Conservation (phyloP, 2,329 filamentous ascomycete genomes). For the Ascochyta lentis region DNA sequence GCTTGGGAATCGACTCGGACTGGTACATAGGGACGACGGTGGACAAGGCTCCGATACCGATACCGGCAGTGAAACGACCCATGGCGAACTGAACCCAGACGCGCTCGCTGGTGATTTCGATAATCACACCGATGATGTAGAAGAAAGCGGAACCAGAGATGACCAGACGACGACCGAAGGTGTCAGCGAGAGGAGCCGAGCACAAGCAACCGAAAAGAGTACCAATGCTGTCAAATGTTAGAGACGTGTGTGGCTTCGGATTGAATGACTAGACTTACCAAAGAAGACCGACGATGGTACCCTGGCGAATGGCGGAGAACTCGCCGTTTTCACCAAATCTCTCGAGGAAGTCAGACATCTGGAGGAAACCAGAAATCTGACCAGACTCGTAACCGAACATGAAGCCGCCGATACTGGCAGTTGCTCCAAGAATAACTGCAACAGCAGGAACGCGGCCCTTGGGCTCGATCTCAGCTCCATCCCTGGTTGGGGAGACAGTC, state of each 20-base stretch:
- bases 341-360: conserved; percentile 43
- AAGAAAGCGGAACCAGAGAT: conserved; percentile 69
- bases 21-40: conserved; percentile 68
- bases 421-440: conserved; percentile 39
- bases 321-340: conserved; percentile 43
- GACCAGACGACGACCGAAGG: conserved; percentile 65
- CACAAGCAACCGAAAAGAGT: conserved; percentile 75
- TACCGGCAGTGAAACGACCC: conserved; percentile 68
- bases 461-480: conserved; percentile 20
- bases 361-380: conserved; percentile 42
- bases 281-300: conserved; percentile 47
- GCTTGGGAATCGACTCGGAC: conserved; percentile 68
- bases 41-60: conserved; percentile 70
- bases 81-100: conserved; percentile 69
- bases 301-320: conserved; percentile 43
- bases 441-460: conserved; percentile 35
- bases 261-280: conserved; percentile 28
- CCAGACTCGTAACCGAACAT: conserved; percentile 44
- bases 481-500: conserved; percentile 25
- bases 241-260: neutral
- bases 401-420: conserved; percentile 46
- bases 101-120: conserved; percentile 66
- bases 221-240: conserved; percentile 56
- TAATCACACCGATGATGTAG: conserved; percentile 68
- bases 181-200: conserved; percentile 65